Conservation (phyloP, 129 eudicot species). For the Escallonia rubra region DNA sequence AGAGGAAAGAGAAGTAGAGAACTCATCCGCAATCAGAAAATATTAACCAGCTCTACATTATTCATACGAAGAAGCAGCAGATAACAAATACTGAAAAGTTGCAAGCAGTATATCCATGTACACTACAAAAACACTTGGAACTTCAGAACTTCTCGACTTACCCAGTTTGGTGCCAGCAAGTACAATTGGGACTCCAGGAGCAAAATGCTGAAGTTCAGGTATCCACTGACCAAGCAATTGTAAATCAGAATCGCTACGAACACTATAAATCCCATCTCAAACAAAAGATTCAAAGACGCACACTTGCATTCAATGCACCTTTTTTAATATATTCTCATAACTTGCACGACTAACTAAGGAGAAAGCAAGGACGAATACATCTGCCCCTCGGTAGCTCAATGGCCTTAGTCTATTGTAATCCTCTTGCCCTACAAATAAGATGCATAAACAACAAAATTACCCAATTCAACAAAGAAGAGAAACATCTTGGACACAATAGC, state of each 20-base stretch:
- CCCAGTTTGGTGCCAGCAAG: constrained; percentile 97
- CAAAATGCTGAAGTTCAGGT: constrained; percentile 94
- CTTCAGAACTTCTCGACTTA: constrained; percentile 21
- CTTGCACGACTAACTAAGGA: constrained; percentile 94
- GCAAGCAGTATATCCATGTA: not conserved
- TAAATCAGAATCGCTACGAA: constrained; percentile 21
- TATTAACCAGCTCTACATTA: not conserved
- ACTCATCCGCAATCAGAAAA: not conserved
- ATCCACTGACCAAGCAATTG: constrained; percentile 64
- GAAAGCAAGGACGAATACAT: constrained; percentile 85
- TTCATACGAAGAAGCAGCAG: not conserved
- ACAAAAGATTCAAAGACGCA: not conserved
- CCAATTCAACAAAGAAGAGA: constrained; percentile 8
- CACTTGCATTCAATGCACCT: constrained; percentile 39
- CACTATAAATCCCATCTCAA: not conserved
- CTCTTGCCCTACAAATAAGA: constrained; percentile 63
- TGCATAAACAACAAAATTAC: constrained; percentile 1
- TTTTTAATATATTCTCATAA: constrained; percentile 78
- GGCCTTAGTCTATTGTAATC: constrained; percentile 92
- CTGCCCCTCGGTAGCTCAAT: constrained; percentile 86
- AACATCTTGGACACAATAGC: not conserved
- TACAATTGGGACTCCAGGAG: constrained; percentile 84
- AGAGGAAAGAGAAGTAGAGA: not conserved
- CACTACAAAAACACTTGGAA: not conserved
- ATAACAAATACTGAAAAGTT: not conserved